Conservation (phyloP, 352 stramenopile species). For the Phytophthora ohioensis region DNA sequence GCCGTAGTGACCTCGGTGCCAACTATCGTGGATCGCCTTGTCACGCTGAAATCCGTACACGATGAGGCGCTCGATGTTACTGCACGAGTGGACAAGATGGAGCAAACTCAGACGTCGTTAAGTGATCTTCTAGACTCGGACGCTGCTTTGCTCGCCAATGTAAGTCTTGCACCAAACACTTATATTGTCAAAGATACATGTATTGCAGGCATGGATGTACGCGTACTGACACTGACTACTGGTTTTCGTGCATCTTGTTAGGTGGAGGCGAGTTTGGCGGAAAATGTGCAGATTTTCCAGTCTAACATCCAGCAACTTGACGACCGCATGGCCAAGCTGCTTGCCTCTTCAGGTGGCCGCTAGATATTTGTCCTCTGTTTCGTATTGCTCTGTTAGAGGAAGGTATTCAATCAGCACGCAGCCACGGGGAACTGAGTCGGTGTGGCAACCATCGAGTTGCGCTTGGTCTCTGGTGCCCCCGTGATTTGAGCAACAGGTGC, state of each 20-base stretch:
- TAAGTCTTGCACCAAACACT: slow-evolving; percentile 41
- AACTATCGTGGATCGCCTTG: slow-evolving; percentile 74
- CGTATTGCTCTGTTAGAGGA: slow-evolving; percentile 29
- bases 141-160: slow-evolving; percentile 68
- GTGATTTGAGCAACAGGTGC: slow-evolving; percentile 43
- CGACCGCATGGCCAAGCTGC: slow-evolving; percentile 68
- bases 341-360: slow-evolving; percentile 30
- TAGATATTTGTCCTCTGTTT: slow-evolving; percentile 24
- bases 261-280: slow-evolving; percentile 79
- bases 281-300: slow-evolving; percentile 83
- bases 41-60: slow-evolving; percentile 77
- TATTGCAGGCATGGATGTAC: slow-evolving; percentile 7
- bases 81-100: slow-evolving; percentile 64
- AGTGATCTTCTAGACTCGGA: slow-evolving; percentile 72
- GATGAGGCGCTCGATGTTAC: slow-evolving; percentile 66
- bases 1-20: slow-evolving; percentile 69
- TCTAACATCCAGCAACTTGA: slow-evolving; percentile 82
- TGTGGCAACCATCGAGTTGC: slow-evolving; percentile 39
- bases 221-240: slow-evolving; percentile 18
- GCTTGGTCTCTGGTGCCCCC: slow-evolving; percentile 45
- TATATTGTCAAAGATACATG: not conserved
- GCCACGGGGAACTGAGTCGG: slow-evolving; percentile 22
- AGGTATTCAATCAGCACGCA: slow-evolving; percentile 25
- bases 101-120: slow-evolving; percentile 66
- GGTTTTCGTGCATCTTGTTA: slow-evolving; percentile 23